These are phyloP conservation scores for Penicillium carneum DNA, from an alignment of 2,329 filamentous ascomycete genomes.

Conservation along the genomic window DNA sequence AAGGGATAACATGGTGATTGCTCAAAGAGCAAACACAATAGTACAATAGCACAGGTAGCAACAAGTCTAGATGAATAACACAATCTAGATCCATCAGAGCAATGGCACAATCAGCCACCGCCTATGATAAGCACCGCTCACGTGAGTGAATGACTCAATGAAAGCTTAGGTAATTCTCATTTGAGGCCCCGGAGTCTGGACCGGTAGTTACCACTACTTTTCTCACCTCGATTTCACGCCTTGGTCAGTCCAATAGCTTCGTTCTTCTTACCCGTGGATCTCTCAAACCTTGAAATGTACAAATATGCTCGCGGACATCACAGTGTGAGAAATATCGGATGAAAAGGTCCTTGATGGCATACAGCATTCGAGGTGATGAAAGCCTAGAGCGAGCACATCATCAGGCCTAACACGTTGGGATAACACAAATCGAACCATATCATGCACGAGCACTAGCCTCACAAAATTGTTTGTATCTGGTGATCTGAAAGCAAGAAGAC, in stretches of 20 bases:
- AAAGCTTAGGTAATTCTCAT: conserved; percentile 8
- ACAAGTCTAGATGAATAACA: conserved; percentile 5
- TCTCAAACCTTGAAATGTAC: neutral
- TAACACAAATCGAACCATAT: too few species aligned
- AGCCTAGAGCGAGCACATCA: neutral
- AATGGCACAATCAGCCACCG: conserved; percentile 27
- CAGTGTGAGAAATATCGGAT: neutral
- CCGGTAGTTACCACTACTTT: neutral
- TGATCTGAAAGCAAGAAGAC: neutral
- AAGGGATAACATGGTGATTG: conserved; percentile 2
- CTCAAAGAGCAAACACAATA: conserved; percentile 9
- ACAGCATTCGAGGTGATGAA: neutral
- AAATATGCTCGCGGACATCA: neutral
- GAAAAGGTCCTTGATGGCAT: too few species aligned
- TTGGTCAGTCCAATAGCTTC: too few species aligned
- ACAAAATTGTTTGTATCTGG: too few species aligned
- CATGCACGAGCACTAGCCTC: neutral
- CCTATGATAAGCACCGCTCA: conserved; percentile 19
- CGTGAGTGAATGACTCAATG: conserved; percentile 7
- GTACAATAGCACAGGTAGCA: conserved; percentile 1
- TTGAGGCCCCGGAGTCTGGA: neutral
- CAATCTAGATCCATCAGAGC: conserved; percentile 15
- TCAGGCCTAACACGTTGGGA: neutral
- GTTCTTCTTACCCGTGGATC: too few species aligned
- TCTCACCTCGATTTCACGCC: too few species aligned